These are phyloP conservation scores for Anisogramma anomala DNA, from an alignment of 2,329 filamentous ascomycete species.

Conservation along the genomic window DNA sequence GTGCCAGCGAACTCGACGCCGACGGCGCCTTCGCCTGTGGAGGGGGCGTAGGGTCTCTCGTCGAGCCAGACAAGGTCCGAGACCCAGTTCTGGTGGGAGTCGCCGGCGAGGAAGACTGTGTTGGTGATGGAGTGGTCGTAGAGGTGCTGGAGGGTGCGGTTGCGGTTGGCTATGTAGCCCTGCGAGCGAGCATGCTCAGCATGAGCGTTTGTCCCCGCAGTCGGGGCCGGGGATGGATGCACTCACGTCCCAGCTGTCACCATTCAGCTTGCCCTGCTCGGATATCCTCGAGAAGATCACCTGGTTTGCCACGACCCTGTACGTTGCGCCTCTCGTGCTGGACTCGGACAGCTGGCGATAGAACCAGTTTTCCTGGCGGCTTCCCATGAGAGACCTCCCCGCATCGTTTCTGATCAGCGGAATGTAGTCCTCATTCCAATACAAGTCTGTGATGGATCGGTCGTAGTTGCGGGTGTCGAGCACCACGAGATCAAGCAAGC, in stretches of 20 bases:
- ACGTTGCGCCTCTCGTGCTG: constrained; percentile 50
- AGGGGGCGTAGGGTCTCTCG: constrained; percentile 37
- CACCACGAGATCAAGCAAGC: constrained; percentile 54
- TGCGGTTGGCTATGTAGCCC: constrained; percentile 54
- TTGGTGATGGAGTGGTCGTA: constrained; percentile 59
- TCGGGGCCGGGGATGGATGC: not conserved
- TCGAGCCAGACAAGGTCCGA: constrained; percentile 48
- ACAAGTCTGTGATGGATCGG: constrained; percentile 46
- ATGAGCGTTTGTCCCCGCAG: too few relatives aligned
- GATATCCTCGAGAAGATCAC: constrained; percentile 45
- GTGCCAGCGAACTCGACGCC: constrained; percentile 57
- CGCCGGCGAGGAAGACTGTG: constrained; percentile 62
- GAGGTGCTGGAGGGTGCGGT: constrained; percentile 56
- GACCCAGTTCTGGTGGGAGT: constrained; percentile 55
- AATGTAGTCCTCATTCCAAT: constrained; percentile 52
- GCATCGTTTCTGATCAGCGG: constrained; percentile 53
- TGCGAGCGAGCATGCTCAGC: too few relatives aligned
- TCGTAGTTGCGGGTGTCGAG: constrained; percentile 61
- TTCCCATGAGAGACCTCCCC: constrained; percentile 58
- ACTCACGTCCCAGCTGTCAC: constrained; percentile 32
- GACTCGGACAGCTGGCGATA: constrained; percentile 48
- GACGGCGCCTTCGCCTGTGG: constrained; percentile 42
- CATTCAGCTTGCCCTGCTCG: constrained; percentile 32
- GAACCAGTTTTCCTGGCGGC: constrained; percentile 64
- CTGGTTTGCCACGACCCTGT: constrained; percentile 62